Percentiles rank a stretch among this genome's conserved stretches.
phyloP scores from a whole-genome alignment of 2,329 filamentous ascomycete species.

The Chrysoporthe austroafricana region DNA sequence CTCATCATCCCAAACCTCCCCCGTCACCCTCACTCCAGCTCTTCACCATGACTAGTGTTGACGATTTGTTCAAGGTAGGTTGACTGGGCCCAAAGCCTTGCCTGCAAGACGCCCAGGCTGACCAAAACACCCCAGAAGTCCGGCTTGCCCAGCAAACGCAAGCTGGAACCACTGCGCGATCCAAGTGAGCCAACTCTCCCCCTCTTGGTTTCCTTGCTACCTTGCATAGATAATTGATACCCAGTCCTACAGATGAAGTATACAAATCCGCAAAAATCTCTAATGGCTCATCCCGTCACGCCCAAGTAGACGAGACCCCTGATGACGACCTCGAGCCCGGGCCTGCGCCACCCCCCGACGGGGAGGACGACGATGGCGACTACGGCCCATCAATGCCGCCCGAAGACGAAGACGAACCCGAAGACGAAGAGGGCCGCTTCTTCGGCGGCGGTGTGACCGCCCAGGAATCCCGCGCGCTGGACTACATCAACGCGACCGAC shows the following conservation, averaged over 20 bases:
- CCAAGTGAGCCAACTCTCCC: constrained; percentile 54
- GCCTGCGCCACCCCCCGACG: constrained; percentile 53
- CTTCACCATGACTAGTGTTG: constrained; percentile 57
- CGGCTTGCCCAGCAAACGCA: constrained; percentile 62
- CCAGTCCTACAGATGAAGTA: constrained; percentile 53
- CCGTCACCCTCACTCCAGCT: background rate
- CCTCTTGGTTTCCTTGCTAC: constrained; percentile 4
- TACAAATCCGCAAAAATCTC: constrained; percentile 65
- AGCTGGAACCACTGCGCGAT: constrained; percentile 64
- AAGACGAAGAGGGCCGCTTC: constrained; percentile 93
- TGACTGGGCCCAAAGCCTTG: background rate
- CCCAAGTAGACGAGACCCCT: constrained; percentile 49
- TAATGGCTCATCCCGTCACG: constrained; percentile 49
- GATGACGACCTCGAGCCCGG: constrained; percentile 50
- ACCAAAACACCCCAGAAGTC: constrained; percentile 40
- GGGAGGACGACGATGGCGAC: constrained; percentile 54
- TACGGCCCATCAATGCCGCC: constrained; percentile 52
- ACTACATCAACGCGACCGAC: constrained; percentile 77
- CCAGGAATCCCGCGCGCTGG: constrained; percentile 79
- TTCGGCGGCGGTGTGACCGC: constrained; percentile 89
- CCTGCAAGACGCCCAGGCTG: constrained; percentile 23
- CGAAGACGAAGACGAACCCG: constrained; percentile 53
- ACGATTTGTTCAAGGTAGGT: constrained; percentile 62
- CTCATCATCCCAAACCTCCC: background rate
- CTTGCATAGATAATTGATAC: background rate